Percentiles rank a stretch among this genome's conserved stretches.
phyloP scores from a whole-genome alignment of 2,329 filamentous ascomycete genomes.

The Tympanopsis confertula region DNA sequence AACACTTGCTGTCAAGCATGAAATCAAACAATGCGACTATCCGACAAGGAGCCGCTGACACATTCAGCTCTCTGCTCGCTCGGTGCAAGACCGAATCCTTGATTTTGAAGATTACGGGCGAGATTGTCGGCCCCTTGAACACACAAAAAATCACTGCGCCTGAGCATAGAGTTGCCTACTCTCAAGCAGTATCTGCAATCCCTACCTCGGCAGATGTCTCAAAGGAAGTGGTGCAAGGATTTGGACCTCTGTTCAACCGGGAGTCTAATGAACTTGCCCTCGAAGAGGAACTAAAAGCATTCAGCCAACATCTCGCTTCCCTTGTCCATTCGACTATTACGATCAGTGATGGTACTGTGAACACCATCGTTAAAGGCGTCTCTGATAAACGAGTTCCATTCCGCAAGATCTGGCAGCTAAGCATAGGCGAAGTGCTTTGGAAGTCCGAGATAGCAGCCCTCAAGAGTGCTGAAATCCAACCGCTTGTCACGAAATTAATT shows the following conservation, averaged over 20 bases:
- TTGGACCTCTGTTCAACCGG: background rate
- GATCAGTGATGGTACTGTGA: conserved; percentile 54
- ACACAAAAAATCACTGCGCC: conserved; percentile 71
- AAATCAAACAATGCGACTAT: conserved; percentile 79
- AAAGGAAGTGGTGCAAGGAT: conserved; percentile 36
- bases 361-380: conserved; percentile 70
- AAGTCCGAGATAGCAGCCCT: background rate
- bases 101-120: conserved; percentile 61
- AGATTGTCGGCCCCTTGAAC: conserved; percentile 71
- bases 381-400: conserved; percentile 72
- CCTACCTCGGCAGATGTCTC: conserved; percentile 50
- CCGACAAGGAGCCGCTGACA: conserved; percentile 62
- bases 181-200: conserved; percentile 64
- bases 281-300: conserved; percentile 17
- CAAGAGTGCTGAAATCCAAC: background rate
- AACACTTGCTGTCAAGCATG: conserved; percentile 77
- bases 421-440: conserved; percentile 58
- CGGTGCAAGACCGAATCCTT: conserved; percentile 43
- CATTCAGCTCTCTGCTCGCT: conserved; percentile 60
- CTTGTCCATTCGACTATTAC: conserved; percentile 44
- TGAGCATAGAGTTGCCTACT: conserved; percentile 74
- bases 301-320: conserved; percentile 53
- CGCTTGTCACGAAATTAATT: conserved; percentile 35
- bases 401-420: conserved; percentile 70
- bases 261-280: background rate